Percentiles rank a stretch among this genome's conserved stretches.
These are phyloP conservation scores for Helicocarpus griseus DNA, from an alignment of 2,329 filamentous ascomycete genomes.

Conservation along the genomic window DNA sequence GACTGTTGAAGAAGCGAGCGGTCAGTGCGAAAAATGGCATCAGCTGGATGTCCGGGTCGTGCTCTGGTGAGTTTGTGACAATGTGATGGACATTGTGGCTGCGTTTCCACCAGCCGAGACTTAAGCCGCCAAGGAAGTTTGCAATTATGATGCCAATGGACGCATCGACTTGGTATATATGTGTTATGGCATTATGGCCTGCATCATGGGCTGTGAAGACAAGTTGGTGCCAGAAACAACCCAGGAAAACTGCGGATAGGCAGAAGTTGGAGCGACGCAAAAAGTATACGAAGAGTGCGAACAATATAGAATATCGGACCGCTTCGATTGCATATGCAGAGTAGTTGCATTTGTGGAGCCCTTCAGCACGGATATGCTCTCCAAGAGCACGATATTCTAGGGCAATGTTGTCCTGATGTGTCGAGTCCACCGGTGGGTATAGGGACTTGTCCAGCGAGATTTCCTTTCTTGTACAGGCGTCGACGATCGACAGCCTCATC, in stretches of 20 bases:
- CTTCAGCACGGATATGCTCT: constrained; percentile 59
- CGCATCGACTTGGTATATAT: constrained; percentile 72
- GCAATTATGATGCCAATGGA: constrained; percentile 83
- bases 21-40: constrained; percentile 81
- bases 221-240: constrained; percentile 85
- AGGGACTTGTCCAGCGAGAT: constrained; percentile 64
- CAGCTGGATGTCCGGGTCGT: constrained; percentile 90
- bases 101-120: constrained; percentile 91
- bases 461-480: constrained; percentile 62
- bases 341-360: constrained; percentile 78
- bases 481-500: constrained; percentile 52
- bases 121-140: constrained; percentile 79
- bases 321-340: constrained; percentile 65
- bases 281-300: constrained; percentile 49
- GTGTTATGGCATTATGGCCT: constrained; percentile 93
- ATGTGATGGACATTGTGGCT: constrained; percentile 97
- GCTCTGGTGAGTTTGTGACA: constrained; percentile 90
- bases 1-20: constrained; percentile 62
- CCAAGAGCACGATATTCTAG: constrained; percentile 70
- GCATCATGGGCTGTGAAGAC: constrained; percentile 92
- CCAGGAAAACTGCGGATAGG: constrained; percentile 63
- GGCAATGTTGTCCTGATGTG: constrained; percentile 65
- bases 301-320: constrained; percentile 62
- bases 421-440: constrained; percentile 67
- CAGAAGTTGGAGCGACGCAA: constrained; percentile 57